A percentile compares a stretch with the other conserved stretches of the same genome.
Evolutionary conservation across 2,329 filamentous ascomycete genomes (phyloP).

Genomic region (Microdochium paspali): DNA sequence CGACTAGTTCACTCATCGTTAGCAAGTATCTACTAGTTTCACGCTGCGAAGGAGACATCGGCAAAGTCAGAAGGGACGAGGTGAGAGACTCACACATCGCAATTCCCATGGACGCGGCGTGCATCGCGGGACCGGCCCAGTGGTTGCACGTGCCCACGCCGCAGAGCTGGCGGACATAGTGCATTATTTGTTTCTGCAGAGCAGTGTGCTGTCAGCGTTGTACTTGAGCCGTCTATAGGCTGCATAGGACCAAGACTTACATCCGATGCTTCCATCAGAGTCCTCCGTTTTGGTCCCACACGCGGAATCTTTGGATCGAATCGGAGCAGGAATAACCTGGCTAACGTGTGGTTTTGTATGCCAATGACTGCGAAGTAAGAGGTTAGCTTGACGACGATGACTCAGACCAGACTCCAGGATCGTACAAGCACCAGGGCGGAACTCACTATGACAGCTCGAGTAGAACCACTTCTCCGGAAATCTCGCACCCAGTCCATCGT

Average conservation of each 20-base stretch:
- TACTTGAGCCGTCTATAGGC: no score
- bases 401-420: not conserved
- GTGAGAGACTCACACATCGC: not conserved
- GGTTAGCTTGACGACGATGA: not conserved
- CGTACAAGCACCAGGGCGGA: not conserved
- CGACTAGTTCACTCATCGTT: not conserved
- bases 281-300: not conserved
- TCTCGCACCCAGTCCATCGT: not conserved
- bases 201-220: not conserved
- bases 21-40: no score
- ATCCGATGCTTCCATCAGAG: not conserved
- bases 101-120: not conserved
- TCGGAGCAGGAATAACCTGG: not conserved
- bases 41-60: no score
- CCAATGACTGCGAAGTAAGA: not conserved
- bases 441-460: not conserved
- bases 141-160: not conserved
- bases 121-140: not conserved
- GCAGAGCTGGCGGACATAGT: not conserved
- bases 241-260: not conserved
- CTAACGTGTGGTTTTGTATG: not conserved
- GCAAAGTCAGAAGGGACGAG: not conserved
- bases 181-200: not conserved
- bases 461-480: conserved; percentile 1
- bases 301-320: not conserved